Percentiles rank a stretch among this genome's conserved stretches.
These are phyloP conservation scores for Hydnomerulius pinastri DNA, from an alignment of 768 basidiomycete genomes.

Conservation along the genomic window DNA sequence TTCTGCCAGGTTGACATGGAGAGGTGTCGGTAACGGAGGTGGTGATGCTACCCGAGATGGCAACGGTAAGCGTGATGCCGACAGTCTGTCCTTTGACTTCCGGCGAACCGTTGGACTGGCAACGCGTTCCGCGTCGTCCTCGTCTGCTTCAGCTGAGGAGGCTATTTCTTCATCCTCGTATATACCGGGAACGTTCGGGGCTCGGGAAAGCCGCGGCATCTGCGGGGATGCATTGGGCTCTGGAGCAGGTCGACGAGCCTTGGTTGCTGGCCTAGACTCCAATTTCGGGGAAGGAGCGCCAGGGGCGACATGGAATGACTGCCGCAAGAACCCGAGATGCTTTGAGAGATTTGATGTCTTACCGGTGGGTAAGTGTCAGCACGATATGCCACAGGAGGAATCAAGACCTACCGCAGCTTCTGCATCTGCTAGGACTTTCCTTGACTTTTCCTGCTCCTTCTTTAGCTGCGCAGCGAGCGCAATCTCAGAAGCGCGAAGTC, in stretches of 20 bases:
- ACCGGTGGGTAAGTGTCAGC: constrained; percentile 8
- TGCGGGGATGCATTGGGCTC: constrained; percentile 49
- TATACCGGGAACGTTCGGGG: constrained; percentile 68
- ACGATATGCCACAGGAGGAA: constrained; percentile 16
- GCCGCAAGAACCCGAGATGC: constrained; percentile 64
- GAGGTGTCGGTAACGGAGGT: constrained; percentile 34
- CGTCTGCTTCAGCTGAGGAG: constrained; percentile 42
- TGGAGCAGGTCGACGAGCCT: constrained; percentile 48
- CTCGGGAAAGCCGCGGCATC: constrained; percentile 58
- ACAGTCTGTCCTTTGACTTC: constrained; percentile 49
- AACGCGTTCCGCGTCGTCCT: constrained; percentile 41
- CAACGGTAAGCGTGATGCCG: constrained; percentile 50
- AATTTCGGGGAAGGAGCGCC: constrained; percentile 36
- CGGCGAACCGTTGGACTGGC: constrained; percentile 40
- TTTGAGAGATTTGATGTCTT: constrained; percentile 64
- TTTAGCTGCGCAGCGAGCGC: constrained; percentile 74
- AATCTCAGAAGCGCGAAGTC: constrained; percentile 79
- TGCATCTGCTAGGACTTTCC: constrained; percentile 68
- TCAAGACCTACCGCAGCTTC: constrained; percentile 65
- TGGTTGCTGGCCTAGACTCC: constrained; percentile 47
- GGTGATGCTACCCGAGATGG: constrained; percentile 46
- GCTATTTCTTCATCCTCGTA: constrained; percentile 64
- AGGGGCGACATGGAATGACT: constrained; percentile 52
- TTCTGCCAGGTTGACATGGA: constrained; percentile 37
- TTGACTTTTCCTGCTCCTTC: constrained; percentile 76